Conservation (phyloP, 208 protist species). For the Acanthamoeba healyi region DNA sequence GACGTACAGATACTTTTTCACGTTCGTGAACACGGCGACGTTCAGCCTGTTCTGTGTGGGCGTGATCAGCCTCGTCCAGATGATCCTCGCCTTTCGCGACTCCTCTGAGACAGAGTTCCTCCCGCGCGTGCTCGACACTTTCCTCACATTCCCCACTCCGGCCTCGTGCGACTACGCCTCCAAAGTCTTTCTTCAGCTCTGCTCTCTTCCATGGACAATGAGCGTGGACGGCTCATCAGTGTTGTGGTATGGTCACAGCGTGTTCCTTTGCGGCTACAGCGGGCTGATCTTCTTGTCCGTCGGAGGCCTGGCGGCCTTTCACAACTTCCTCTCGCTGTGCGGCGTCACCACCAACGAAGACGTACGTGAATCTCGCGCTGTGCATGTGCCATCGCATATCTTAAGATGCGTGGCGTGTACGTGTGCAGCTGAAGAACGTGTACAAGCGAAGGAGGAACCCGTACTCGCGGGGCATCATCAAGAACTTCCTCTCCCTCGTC, state of each 20-base stretch:
- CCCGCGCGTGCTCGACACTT: not conserved
- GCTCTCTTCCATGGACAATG: not conserved
- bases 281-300: not conserved
- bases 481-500: not conserved
- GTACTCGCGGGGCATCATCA: not conserved
- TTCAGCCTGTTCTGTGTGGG: not conserved
- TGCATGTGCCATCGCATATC: not conserved
- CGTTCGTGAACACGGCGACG: slow-evolving; percentile 35
- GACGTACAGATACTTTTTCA: slow-evolving; percentile 29
- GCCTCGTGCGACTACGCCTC: not conserved
- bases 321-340: slow-evolving; percentile 57
- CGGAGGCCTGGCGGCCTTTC: slow-evolving; percentile 30
- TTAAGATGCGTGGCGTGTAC: not conserved
- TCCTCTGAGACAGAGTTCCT: not conserved
- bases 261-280: not conserved
- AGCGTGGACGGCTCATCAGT: no score
- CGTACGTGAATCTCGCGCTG: not conserved
- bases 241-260: not conserved
- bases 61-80: not conserved
- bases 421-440: slow-evolving; percentile 1
- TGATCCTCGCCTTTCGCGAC: slow-evolving; percentile 9
- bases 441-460: slow-evolving; percentile 4
- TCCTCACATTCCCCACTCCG: slow-evolving; percentile 38
- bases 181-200: no score
- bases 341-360: slow-evolving; percentile 69